These are phyloP conservation scores for Proliferodiscus dingleyae DNA, from an alignment of 2,329 filamentous ascomycete species.

Conservation along the genomic window DNA sequence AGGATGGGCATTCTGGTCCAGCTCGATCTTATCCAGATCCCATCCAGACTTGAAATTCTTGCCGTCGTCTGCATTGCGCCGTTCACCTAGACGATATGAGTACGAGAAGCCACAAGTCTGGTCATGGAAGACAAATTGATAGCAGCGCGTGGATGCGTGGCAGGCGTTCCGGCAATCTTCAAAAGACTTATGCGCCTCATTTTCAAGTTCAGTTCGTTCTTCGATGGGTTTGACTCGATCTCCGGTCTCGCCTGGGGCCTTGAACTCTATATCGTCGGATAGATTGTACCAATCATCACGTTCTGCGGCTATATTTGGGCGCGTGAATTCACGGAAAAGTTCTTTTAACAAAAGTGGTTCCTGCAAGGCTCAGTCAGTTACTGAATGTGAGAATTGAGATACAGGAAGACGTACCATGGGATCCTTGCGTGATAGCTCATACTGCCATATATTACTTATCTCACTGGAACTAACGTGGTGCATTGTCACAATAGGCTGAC, in stretches of 20 bases:
- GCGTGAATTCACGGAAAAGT: constrained; percentile 44
- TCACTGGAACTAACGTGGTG: constrained; percentile 50
- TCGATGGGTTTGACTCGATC: constrained; percentile 36
- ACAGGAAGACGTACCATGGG: background rate
- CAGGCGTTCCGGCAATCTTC: constrained; percentile 47
- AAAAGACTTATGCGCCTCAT: constrained; percentile 37
- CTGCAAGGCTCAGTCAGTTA: constrained; percentile 27
- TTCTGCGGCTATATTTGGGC: constrained; percentile 38
- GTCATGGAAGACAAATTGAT: constrained; percentile 31
- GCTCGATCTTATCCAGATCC: background rate
- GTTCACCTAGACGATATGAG: background rate
- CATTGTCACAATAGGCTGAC: constrained; percentile 51
- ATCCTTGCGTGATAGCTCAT: constrained; percentile 36
- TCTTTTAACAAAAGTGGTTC: constrained; percentile 43
- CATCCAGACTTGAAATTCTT: background rate
- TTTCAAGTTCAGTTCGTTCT: constrained; percentile 39
- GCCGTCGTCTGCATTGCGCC: background rate
- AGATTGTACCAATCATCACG: constrained; percentile 47
- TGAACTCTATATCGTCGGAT: constrained; percentile 43
- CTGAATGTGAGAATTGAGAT: constrained; percentile 22
- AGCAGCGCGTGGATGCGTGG: constrained; percentile 30
- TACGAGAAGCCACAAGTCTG: constrained; percentile 8
- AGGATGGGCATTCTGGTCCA: background rate
- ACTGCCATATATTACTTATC: constrained; percentile 46
- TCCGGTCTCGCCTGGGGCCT: background rate